Conservation (phyloP, 352 stramenopile genomes). For the Globisporangium echinulatum region DNA sequence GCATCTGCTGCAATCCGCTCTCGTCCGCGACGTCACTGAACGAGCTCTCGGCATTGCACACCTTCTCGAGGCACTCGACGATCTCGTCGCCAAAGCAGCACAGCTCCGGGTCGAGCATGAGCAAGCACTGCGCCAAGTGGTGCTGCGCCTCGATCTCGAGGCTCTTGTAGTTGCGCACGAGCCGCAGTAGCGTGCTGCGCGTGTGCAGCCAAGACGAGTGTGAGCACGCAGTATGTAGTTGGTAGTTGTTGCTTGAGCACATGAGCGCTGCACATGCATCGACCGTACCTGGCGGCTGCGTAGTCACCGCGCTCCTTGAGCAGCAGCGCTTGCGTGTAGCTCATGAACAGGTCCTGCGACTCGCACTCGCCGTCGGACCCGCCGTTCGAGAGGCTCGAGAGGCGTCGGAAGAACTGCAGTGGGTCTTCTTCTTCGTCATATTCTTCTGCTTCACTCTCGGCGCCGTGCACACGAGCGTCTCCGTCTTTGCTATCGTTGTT, state of each 20-base stretch:
- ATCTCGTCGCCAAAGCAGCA: constrained; percentile 19
- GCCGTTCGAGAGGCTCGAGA: constrained; percentile 1
- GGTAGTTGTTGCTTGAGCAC: neutral
- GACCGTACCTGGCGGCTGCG: constrained; percentile 22
- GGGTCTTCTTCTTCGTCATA: constrained; percentile 14
- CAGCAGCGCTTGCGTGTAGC: constrained; percentile 41
- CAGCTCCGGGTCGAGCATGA: constrained; percentile 27
- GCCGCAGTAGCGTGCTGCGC: constrained; percentile 21
- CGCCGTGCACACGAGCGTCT: too few species aligned
- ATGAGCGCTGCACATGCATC: neutral
- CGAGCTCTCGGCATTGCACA: constrained; percentile 7
- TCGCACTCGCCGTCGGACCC: neutral
- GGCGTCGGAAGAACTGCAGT: constrained; percentile 24
- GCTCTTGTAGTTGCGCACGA: constrained; percentile 13
- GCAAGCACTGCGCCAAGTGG: constrained; percentile 41
- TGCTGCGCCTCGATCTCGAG: constrained; percentile 26
- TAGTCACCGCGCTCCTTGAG: constrained; percentile 29
- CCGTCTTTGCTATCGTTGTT: neutral
- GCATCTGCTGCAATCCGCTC: constrained; percentile 11
- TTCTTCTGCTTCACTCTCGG: constrained; percentile 3
- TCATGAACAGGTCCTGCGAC: constrained; percentile 19
- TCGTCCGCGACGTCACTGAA: constrained; percentile 7
- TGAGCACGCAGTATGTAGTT: too few species aligned
- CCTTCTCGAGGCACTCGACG: constrained; percentile 24
- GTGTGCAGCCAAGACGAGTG: too few species aligned